A percentile compares a stretch with the other conserved stretches of the same genome.
phyloP scores from a whole-genome alignment of 768 basidiomycete genomes.

The Filobasidium floriforme region DNA sequence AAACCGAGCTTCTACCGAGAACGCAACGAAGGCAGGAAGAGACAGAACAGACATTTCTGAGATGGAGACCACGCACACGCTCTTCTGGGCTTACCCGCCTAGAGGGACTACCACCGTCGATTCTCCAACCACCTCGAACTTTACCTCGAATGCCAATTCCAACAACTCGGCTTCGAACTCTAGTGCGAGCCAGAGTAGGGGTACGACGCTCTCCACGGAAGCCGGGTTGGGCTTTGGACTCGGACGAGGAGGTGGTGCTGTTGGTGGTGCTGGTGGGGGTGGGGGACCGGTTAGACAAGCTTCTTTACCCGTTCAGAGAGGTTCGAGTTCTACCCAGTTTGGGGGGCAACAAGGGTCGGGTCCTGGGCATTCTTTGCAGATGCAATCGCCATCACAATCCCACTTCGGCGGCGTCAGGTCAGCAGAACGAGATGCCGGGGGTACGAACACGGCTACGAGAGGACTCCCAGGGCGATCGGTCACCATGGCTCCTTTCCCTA shows the following conservation, averaged over 20 bases:
- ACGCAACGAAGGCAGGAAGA: too few relatives aligned
- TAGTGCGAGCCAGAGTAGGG: not conserved
- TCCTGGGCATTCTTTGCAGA: too few relatives aligned
- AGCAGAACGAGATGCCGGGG: too few relatives aligned
- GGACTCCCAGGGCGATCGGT: too few relatives aligned
- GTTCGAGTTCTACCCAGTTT: not conserved
- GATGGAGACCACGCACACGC: not conserved
- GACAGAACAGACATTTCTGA: too few relatives aligned
- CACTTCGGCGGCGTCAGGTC: too few relatives aligned
- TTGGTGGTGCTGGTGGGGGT: too few relatives aligned
- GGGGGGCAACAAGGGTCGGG: too few relatives aligned
- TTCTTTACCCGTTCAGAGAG: not conserved
- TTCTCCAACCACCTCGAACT: not conserved
- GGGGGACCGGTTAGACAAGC: not conserved
- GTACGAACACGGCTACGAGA: too few relatives aligned
- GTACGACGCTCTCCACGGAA: not conserved
- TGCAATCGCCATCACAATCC: too few relatives aligned
- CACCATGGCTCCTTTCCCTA: too few relatives aligned
- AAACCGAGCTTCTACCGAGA: too few relatives aligned
- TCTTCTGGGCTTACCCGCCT: constrained; percentile 1
- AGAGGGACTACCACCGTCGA: not conserved
- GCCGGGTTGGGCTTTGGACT: not conserved
- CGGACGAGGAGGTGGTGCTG: not conserved
- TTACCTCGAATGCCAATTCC: not conserved
- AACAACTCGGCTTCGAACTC: not conserved